Base-by-base conservation (phyloP, 768 basidiomycete species). In the Naganishia friedmannii region DNA sequence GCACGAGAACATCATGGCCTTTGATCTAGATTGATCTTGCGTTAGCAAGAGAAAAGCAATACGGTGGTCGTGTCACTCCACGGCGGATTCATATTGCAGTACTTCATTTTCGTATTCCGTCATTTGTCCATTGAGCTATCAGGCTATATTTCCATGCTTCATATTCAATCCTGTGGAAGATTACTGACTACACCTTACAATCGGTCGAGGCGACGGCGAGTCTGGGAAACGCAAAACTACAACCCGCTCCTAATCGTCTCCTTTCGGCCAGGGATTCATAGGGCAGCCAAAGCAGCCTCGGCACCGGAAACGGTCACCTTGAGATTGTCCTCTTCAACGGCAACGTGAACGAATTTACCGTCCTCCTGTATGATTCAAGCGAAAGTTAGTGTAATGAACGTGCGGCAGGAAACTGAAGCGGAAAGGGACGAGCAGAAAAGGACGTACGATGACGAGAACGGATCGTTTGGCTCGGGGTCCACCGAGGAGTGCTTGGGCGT, bases 351-450 rank as follows among this genome's bases (percentile, higher is more conserved):
- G 74, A 92, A 86, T 71, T 87, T 85, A 66, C 90, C 84, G 76
- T 90, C 84, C 55, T 92, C 88, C 74, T 90, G 74, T 87, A 88
- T 71, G 86, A 90, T 57, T 88, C 29, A 88, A 83, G 26, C 32
- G 32, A 3, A 17, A n/a, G n/a, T 17, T 34, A 13, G 79, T 88
- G 80, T 77, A 13, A 69, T 26, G 29, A 42, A 54, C n/a, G n/a
- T 5, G 17, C 51, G 21, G 26, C n/a, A 67, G 3, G 31, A 19
- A 8, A 66, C 19, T 12, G 10, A 13, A 23, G 12, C 37, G 53
- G 15, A 56, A 23, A 34, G 21, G 21, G 32, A 28, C 26, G 68
- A 70, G 55, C 31, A 28, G 31, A 45, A 29, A 79, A 37, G 73
- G 86, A 70, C 70, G 42, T 39, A 70, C 70, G 51, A 80, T 76